A percentile compares a stretch with the other conserved stretches of the same genome.
phyloP scores from a whole-genome alignment of 805 yeast genomes.

The Candida xyloterini region DNA sequence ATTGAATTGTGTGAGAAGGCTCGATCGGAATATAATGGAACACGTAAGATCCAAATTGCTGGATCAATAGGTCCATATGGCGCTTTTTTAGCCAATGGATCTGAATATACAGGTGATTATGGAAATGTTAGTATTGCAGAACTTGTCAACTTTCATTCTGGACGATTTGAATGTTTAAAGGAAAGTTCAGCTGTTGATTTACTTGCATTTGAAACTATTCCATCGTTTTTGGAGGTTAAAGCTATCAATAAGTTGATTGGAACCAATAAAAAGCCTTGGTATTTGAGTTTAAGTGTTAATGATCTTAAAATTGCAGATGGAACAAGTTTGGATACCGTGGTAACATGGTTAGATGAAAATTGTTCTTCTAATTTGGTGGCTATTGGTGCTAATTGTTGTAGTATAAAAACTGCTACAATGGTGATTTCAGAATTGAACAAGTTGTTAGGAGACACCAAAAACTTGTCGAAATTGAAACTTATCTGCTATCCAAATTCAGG shows the following conservation, averaged over 20 bases:
- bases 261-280: conserved; percentile 19
- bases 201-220: conserved; percentile 71
- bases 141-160: conserved; percentile 49
- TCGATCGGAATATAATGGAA: conserved; percentile 13
- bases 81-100: conserved; percentile 61
- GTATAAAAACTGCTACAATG: conserved; percentile 38
- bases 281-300: conserved; percentile 40
- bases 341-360: conserved; percentile 21
- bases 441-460: conserved; percentile 12
- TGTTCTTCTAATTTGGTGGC: conserved; percentile 34
- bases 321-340: conserved; percentile 36
- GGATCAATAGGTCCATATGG: conserved; percentile 82
- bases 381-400: conserved; percentile 70
- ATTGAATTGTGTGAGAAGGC: conserved; percentile 27
- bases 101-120: conserved; percentile 74
- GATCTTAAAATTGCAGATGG: conserved; percentile 48
- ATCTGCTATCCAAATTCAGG: conserved; percentile 77
- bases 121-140: conserved; percentile 36
- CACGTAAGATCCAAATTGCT: conserved; percentile 34
- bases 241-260: conserved; percentile 34
- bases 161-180: conserved; percentile 40
- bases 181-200: conserved; percentile 46
- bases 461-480: conserved; percentile 35
- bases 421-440: conserved; percentile 35
- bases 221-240: conserved; percentile 54